Evolutionary conservation across 1,284 basidiomycete genomes (phyloP), one percentile per base, ranked within the genome.

Genomic region (Trametes pubescens): DNA sequence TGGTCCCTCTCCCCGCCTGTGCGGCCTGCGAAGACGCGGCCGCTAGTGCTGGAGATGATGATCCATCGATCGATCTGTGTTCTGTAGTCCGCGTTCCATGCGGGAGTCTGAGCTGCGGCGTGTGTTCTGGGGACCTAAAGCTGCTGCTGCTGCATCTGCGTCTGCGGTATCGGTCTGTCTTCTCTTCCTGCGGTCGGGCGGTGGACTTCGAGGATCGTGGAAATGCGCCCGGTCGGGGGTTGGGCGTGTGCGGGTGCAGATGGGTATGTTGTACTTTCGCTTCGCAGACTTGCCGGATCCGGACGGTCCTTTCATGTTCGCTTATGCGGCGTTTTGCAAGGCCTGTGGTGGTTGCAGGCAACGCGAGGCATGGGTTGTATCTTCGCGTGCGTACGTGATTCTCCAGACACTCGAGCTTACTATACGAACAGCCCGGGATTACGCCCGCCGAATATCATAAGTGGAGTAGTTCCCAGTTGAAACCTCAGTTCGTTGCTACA

Each of bases 231-330:
- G n/a, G 18, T 18, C 43, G 43, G 43, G 18, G 43, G 18, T 22
- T 46, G 43, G 40, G 40, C 16, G n/a, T 2, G 43, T 9, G 21
- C 43, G 43, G 43, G 43, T 46, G 43, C 43, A 18, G n/a, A 38
- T 38, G 37, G 37, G 11, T 11, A 10, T 18, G 9, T 46, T 46
- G 43, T 46, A 46, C 18, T 46, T 18, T 8, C 8, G 21, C 43
- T 22, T 46, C 37, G 37, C 37, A 6, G 43, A 46, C 43, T 46
- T 46, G 43, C 43, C 43, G 43, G 9, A 16, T 46, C 11, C n/a
- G 43, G 43, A 21, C 43, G 43, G 8, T 46, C 83, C 76, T 76
- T 67, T 70, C 22, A 64, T 10, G 43, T 10, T 46, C 37, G 37
- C 14, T 38, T 38, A 11, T 38, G 10, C 10, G 37, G 37, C 10